Conservation (phyloP, 129 eudicot species). For the Pseudognaphalium luteoalbum region DNA sequence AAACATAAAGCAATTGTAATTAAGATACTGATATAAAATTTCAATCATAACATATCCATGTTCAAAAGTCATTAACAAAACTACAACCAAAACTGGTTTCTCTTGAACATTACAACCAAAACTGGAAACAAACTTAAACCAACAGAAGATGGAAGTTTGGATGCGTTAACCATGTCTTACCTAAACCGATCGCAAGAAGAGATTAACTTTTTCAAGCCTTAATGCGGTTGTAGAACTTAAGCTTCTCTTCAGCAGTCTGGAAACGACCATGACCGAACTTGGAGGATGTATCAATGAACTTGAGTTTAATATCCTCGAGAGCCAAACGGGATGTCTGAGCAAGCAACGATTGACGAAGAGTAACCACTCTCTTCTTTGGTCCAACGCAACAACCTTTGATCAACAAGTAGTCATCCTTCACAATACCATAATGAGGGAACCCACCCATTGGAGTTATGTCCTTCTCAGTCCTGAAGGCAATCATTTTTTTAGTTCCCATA, state of each 20-base stretch:
- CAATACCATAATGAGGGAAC: constrained; percentile 56
- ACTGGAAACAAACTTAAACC: background rate
- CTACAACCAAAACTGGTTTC: too few species aligned
- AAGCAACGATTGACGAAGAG: constrained; percentile 48
- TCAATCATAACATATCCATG: too few species aligned
- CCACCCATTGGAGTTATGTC: constrained; percentile 64
- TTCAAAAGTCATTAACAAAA: too few species aligned
- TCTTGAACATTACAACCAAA: too few species aligned
- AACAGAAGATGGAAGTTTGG: background rate
- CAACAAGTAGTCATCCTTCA: constrained; percentile 52
- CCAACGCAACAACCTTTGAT: constrained; percentile 62
- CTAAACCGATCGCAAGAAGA: background rate
- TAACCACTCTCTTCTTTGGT: constrained; percentile 58
- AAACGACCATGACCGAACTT: constrained; percentile 61
- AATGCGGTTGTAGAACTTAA: constrained; percentile 39
- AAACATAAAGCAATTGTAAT: too few species aligned
- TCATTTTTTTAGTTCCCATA: background rate
- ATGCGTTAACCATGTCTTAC: background rate
- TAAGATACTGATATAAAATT: too few species aligned
- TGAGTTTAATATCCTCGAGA: constrained; percentile 52
- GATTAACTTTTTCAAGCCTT: constrained; percentile 27
- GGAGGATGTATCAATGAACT: constrained; percentile 56
- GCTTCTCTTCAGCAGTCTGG: constrained; percentile 57
- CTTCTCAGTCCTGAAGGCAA: constrained; percentile 50
- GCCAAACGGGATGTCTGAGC: constrained; percentile 61